Percentiles rank a stretch among this genome's conserved stretches.
Evolutionary conservation across 345 rosid species (phyloP).

Genomic region (Populus pruinosa): DNA sequence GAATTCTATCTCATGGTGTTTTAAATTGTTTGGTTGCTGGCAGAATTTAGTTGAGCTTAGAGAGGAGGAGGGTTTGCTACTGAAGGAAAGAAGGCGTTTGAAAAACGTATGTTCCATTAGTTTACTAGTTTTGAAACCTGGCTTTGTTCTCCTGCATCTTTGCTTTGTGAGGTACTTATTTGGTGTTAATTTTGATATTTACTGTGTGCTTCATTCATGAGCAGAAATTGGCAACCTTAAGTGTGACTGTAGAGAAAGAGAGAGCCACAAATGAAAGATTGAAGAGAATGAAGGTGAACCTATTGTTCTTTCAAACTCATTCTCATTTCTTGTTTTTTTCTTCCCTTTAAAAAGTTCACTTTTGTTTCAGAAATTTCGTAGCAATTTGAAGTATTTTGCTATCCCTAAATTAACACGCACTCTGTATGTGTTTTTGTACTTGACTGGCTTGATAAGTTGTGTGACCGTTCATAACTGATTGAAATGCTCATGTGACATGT

Average conservation of each 20-base stretch:
- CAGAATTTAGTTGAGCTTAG: conserved; percentile 74
- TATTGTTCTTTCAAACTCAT: not conserved
- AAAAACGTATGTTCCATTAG: conserved; percentile 35
- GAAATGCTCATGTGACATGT: no score
- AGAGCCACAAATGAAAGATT: conserved; percentile 44
- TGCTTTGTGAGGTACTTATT: not conserved
- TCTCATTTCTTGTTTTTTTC: not conserved
- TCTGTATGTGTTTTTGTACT: no score
- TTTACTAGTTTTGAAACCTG: not conserved
- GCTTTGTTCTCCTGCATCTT: not conserved
- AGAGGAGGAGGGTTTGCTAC: conserved; percentile 50
- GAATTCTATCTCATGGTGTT: not conserved
- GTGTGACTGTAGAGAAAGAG: conserved; percentile 40
- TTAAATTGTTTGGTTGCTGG: conserved; percentile 13
- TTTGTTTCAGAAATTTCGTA: not conserved
- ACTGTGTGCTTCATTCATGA: conserved; percentile 9
- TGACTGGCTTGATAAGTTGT: no score
- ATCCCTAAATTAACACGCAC: no score
- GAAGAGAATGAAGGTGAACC: conserved; percentile 55
- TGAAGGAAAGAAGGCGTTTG: conserved; percentile 52
- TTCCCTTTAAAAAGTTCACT: not conserved
- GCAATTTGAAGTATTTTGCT: no score
- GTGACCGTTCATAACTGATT: no score
- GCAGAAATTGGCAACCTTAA: conserved; percentile 51
- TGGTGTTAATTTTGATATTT: not conserved